Conservation (phyloP, 2,329 filamentous ascomycete species). For the Leptographium wingfieldii region DNA sequence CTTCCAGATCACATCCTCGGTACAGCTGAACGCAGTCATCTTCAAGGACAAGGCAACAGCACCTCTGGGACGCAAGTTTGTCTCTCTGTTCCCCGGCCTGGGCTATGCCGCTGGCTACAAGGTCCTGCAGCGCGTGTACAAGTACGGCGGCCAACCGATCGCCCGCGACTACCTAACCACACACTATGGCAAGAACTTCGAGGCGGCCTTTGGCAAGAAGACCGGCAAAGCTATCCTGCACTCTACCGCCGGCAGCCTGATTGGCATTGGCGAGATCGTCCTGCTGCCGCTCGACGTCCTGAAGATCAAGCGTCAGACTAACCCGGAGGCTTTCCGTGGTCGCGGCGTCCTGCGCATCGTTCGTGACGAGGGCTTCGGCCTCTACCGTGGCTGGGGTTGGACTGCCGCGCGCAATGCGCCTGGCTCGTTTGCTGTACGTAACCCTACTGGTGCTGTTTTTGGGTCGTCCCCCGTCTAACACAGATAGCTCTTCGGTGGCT, state of each 20-base stretch:
- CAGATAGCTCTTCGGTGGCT: slow-evolving; percentile 83
- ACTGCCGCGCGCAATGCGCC: slow-evolving; percentile 94
- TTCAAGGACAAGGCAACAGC: slow-evolving; percentile 81
- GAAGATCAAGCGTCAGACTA: slow-evolving; percentile 99
- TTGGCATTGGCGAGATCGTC: slow-evolving; percentile 95
- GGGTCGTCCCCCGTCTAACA: slow-evolving; percentile 21
- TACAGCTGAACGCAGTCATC: slow-evolving; percentile 76
- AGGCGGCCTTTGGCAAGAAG: slow-evolving; percentile 84
- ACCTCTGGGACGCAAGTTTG: slow-evolving; percentile 61
- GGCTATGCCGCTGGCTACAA: slow-evolving; percentile 98
- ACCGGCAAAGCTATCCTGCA: slow-evolving; percentile 98
- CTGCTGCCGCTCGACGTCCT: slow-evolving; percentile 90
- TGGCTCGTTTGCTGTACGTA: slow-evolving; percentile 82
- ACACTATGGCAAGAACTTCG: slow-evolving; percentile 74
- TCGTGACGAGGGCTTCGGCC: slow-evolving; percentile 82
- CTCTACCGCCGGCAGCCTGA: slow-evolving; percentile 87
- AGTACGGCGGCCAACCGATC: slow-evolving; percentile 95
- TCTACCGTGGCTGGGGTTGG: slow-evolving; percentile 96
- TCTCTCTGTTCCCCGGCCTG: slow-evolving; percentile 91
- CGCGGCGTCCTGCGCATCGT: slow-evolving; percentile 84
- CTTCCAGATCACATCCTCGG: slow-evolving; percentile 37
- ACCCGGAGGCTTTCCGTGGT: slow-evolving; percentile 93
- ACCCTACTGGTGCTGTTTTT: neutral
- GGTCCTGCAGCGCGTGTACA: slow-evolving; percentile 94
- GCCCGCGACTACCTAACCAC: slow-evolving; percentile 75